Evolutionary conservation across 2,329 filamentous ascomycete species (phyloP).

Genomic region (Coniochaeta hoffmannii): DNA sequence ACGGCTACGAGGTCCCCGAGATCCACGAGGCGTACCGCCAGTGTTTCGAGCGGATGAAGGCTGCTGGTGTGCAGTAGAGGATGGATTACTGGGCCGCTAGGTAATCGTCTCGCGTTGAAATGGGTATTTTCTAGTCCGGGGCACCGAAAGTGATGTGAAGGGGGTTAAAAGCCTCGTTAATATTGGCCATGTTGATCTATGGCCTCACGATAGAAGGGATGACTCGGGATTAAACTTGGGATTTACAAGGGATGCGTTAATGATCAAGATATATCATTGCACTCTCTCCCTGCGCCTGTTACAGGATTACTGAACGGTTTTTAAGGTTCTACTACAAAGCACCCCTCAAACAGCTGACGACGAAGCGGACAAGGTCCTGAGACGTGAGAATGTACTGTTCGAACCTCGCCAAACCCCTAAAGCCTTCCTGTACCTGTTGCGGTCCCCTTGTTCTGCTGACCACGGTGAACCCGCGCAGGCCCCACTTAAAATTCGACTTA

Average conservation of each 20-base stretch:
- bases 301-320: too few relatives aligned
- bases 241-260: not conserved
- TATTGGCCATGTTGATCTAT: not conserved
- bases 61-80: conserved; percentile 39
- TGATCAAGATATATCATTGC: too few relatives aligned
- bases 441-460: too few relatives aligned
- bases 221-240: not conserved
- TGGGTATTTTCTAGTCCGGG: not conserved
- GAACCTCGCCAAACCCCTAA: too few relatives aligned
- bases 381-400: too few relatives aligned
- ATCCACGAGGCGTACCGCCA: conserved; percentile 52
- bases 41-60: conserved; percentile 59
- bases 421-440: too few relatives aligned
- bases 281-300: too few relatives aligned
- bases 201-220: not conserved
- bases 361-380: too few relatives aligned
- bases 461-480: too few relatives aligned
- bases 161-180: not conserved
- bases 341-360: too few relatives aligned
- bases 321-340: too few relatives aligned
- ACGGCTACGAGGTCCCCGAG: conserved; percentile 50
- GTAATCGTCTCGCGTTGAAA: not conserved
- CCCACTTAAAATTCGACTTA: not conserved
- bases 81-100: not conserved
- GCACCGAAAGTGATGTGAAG: not conserved